Percentiles rank a stretch among this genome's conserved stretches.
phyloP scores from a whole-genome alignment of 129 eudicot species.

The Flaveria sonorensis region DNA sequence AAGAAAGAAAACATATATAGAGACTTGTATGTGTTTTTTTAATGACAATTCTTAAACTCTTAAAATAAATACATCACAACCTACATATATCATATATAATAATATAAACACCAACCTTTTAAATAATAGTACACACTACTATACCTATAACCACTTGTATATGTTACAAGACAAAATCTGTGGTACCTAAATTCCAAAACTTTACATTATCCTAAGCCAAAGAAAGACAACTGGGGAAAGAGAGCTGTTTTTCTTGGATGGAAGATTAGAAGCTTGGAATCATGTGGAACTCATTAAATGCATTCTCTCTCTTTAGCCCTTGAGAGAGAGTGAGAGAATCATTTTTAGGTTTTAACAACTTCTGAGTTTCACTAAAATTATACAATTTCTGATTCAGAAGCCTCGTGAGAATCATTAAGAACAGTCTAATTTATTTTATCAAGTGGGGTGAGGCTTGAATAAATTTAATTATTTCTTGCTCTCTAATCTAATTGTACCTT shows the following conservation, averaged over 20 bases:
- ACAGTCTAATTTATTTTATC: conserved; percentile 23
- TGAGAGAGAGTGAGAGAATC: conserved; percentile 39
- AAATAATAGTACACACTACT: too few species aligned
- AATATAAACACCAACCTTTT: too few species aligned
- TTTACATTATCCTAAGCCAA: conserved; percentile 40
- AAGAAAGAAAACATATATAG: conserved; percentile 30
- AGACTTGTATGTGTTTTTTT: background rate
- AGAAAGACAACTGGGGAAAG: conserved; percentile 62
- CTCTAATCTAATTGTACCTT: conserved; percentile 35
- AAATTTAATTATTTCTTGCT: conserved; percentile 17
- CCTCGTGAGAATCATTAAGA: conserved; percentile 54
- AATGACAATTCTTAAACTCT: too few species aligned
- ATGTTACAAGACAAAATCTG: conserved; percentile 33
- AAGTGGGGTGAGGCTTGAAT: conserved; percentile 19
- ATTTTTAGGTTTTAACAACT: conserved; percentile 56
- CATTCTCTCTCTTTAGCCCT: conserved; percentile 11
- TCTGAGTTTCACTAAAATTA: conserved; percentile 44
- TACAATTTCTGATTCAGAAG: conserved; percentile 48
- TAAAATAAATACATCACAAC: too few species aligned
- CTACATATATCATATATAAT: too few species aligned
- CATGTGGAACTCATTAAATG: conserved; percentile 95
- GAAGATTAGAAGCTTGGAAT: conserved; percentile 94
- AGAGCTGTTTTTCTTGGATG: conserved; percentile 73
- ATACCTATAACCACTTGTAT: background rate
- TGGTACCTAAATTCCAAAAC: conserved; percentile 42